Evolutionary conservation across 2,329 filamentous ascomycete species (phyloP).

Genomic region (Neofusicoccum sp.): DNA sequence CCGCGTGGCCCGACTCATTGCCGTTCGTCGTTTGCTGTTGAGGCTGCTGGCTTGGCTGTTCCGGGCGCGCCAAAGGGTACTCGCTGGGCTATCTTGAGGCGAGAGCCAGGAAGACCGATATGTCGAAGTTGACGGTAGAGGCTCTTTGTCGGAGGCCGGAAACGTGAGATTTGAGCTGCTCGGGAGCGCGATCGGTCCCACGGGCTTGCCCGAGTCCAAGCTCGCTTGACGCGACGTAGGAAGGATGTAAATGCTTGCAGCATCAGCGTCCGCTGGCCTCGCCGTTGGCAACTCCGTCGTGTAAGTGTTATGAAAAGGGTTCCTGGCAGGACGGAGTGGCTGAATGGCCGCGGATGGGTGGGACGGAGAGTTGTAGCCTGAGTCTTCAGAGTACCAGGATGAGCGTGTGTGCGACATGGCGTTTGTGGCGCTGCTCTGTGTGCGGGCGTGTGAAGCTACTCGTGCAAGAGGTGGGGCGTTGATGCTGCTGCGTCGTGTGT

Average conservation of each 20-base stretch:
- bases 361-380: slow-evolving; percentile 8
- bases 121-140: neutral
- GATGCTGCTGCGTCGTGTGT: neutral
- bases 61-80: neutral
- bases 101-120: slow-evolving; percentile 1
- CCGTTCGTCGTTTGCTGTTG: neutral
- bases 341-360: slow-evolving; percentile 3
- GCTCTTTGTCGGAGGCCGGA: neutral
- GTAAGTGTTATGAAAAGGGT: neutral
- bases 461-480: neutral
- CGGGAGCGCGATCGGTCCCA: slow-evolving; percentile 5
- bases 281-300: neutral
- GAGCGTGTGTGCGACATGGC: neutral
- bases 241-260: slow-evolving; percentile 14
- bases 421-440: neutral
- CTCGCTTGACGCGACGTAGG: neutral
- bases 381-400: slow-evolving; percentile 3
- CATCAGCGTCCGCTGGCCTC: neutral
- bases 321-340: neutral
- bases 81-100: neutral
- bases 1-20: slow-evolving; percentile 25
- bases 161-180: neutral
- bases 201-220: neutral
- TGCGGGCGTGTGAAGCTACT: neutral
- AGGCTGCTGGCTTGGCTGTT: neutral